phyloP scores from a whole-genome alignment of 495 filamentous ascomycete species.

The Penicillium canariense region DNA sequence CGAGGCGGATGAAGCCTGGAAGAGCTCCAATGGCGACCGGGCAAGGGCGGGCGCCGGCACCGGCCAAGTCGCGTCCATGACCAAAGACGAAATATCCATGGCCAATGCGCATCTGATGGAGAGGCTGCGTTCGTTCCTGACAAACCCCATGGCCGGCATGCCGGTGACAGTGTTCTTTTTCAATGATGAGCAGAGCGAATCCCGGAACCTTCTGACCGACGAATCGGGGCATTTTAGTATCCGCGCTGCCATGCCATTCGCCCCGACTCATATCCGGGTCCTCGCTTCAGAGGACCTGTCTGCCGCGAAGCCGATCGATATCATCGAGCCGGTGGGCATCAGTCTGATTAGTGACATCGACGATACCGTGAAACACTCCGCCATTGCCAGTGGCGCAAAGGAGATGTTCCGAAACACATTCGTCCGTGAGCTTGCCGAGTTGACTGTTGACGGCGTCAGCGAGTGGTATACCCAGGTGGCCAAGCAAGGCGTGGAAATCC shows the following conservation, averaged over 20 bases:
- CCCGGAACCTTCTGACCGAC: constrained; percentile 75
- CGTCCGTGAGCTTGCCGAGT: constrained; percentile 74
- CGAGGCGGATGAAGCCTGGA: constrained; percentile 67
- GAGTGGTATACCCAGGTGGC: constrained; percentile 83
- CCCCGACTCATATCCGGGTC: constrained; percentile 84
- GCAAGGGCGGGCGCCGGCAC: constrained; percentile 17
- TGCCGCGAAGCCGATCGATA: constrained; percentile 65
- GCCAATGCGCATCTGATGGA: constrained; percentile 87
- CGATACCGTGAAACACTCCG: constrained; percentile 96
- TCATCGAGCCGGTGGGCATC: constrained; percentile 78
- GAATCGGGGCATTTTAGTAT: constrained; percentile 82
- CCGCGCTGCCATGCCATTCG: constrained; percentile 77
- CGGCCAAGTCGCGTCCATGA: constrained; percentile 55
- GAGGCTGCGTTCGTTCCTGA: constrained; percentile 82
- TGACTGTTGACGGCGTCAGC: constrained; percentile 79
- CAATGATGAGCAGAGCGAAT: constrained; percentile 72
- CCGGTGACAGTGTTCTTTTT: constrained; percentile 93
- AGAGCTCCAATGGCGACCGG: constrained; percentile 32
- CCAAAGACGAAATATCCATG: constrained; percentile 65
- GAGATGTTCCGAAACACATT: constrained; percentile 97
- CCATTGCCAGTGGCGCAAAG: constrained; percentile 76
- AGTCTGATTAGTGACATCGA: constrained; percentile 97
- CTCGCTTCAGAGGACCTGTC: constrained; percentile 85
- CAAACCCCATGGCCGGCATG: constrained; percentile 66
- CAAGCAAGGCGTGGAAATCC: constrained; percentile 75